phyloP scores from a whole-genome alignment of 1,284 basidiomycete genomes.

The Boletus coffeatus region DNA sequence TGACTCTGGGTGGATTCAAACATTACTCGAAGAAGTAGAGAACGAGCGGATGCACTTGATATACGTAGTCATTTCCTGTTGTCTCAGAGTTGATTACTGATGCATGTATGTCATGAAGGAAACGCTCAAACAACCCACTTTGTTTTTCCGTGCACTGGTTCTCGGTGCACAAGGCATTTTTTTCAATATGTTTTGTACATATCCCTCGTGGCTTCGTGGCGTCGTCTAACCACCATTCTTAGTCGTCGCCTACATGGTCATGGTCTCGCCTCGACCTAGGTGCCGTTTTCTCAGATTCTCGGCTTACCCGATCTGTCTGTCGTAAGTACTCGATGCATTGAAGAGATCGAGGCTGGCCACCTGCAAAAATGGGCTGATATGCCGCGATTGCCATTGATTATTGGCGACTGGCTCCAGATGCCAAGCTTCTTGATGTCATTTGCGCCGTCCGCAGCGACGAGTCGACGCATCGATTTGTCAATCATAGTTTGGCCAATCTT shows the following conservation, averaged over 20 bases:
- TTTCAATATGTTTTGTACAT: slow-evolving; percentile 85
- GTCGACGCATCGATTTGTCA: slow-evolving; percentile 88
- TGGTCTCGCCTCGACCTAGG: slow-evolving; percentile 62
- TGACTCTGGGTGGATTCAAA: slow-evolving; percentile 85
- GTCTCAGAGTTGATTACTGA: slow-evolving; percentile 9
- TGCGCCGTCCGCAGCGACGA: slow-evolving; percentile 93
- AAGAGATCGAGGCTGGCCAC: slow-evolving; percentile 79
- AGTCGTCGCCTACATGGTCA: slow-evolving; percentile 77
- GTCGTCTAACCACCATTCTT: slow-evolving; percentile 15
- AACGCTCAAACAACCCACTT: slow-evolving; percentile 75
- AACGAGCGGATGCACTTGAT: slow-evolving; percentile 95
- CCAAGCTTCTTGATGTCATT: slow-evolving; percentile 83
- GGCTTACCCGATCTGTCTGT: slow-evolving; percentile 17
- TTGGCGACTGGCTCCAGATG: slow-evolving; percentile 75
- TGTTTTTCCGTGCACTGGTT: slow-evolving; percentile 75
- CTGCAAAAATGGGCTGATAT: slow-evolving; percentile 77
- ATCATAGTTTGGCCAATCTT: slow-evolving; percentile 88
- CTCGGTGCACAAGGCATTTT: slow-evolving; percentile 88
- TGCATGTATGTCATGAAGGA: slow-evolving; percentile 42
- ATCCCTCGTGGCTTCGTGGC: slow-evolving; percentile 17
- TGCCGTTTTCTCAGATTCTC: slow-evolving; percentile 19
- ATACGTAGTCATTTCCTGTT: slow-evolving; percentile 32
- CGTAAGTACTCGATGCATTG: slow-evolving; percentile 71
- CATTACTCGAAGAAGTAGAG: slow-evolving; percentile 88
- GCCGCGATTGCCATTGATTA: slow-evolving; percentile 92